Percentiles rank a stretch among this genome's conserved stretches.
These are phyloP conservation scores for Styphnolobium japonicum DNA, from an alignment of 306 rosid genomes.

Conservation along the genomic window DNA sequence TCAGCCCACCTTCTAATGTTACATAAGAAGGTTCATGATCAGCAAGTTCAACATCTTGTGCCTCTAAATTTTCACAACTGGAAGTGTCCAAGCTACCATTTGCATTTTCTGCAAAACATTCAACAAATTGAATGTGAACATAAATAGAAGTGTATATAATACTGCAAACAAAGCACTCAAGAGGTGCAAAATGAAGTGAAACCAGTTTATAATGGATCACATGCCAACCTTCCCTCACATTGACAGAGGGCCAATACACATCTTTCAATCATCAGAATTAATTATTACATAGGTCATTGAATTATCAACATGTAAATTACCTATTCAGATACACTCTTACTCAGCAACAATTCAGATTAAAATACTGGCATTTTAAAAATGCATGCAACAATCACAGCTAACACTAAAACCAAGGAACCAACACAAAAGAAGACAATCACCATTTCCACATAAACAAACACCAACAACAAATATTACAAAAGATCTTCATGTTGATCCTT, in stretches of 20 bases:
- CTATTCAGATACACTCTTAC: not conserved
- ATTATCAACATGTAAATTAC: not conserved
- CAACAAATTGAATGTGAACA: conserved; percentile 19
- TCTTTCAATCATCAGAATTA: conserved; percentile 2
- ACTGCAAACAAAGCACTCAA: conserved; percentile 13
- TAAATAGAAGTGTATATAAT: not conserved
- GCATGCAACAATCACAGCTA: conserved; percentile 8
- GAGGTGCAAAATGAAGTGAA: conserved; percentile 13
- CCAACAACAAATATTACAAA: not conserved
- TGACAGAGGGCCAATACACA: conserved; percentile 10
- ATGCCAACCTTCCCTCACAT: not conserved
- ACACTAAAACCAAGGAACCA: not conserved
- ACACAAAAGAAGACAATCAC: not conserved
- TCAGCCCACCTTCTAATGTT: conserved; percentile 87
- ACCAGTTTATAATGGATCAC: conserved; percentile 10
- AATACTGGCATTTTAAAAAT: conserved; percentile 3
- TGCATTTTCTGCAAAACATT: conserved; percentile 53
- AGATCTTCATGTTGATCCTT: not conserved
- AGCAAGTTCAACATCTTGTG: conserved; percentile 47
- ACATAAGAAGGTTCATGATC: conserved; percentile 57
- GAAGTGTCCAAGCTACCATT: conserved; percentile 42
- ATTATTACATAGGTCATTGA: conserved; percentile 1
- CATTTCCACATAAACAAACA: not conserved
- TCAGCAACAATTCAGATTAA: not conserved
- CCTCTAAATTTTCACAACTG: conserved; percentile 55